Conservation (phyloP, 495 filamentous ascomycete genomes). For the Trichoderma orchidacearum region DNA sequence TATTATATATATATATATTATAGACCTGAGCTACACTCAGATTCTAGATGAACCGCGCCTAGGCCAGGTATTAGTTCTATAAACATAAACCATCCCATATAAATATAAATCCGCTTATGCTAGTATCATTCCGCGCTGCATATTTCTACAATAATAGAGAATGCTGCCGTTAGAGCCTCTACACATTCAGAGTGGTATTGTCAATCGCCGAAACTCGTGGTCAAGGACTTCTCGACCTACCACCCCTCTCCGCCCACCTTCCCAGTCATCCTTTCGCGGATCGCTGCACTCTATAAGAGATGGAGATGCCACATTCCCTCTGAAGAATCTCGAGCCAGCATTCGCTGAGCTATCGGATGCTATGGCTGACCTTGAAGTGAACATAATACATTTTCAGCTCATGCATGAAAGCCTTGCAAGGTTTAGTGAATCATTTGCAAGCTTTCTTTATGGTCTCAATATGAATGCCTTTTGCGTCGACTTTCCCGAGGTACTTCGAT, state of each 20-base stretch:
- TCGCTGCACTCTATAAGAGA: constrained; percentile 37
- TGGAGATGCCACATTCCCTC: constrained; percentile 52
- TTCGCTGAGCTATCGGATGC: constrained; percentile 91
- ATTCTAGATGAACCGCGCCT: too few species aligned
- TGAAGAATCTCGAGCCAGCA: constrained; percentile 70
- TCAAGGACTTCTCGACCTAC: constrained; percentile 61
- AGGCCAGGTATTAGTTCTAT: too few species aligned
- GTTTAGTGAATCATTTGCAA: constrained; percentile 93
- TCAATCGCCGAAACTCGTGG: constrained; percentile 34
- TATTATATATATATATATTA: too few species aligned
- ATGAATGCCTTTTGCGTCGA: constrained; percentile 99
- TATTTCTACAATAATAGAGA: too few species aligned
- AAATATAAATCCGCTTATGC: too few species aligned
- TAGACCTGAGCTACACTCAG: too few species aligned
- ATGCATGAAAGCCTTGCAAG: constrained; percentile 93
- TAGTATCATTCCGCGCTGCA: too few species aligned
- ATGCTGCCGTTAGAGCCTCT: too few species aligned
- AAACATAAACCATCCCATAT: too few species aligned
- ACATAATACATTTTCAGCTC: constrained; percentile 92
- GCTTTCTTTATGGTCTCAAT: constrained; percentile 88
- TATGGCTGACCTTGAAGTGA: constrained; percentile 89
- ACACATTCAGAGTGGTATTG: too few species aligned
- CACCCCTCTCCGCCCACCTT: constrained; percentile 83
- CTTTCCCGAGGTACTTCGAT: constrained; percentile 74
- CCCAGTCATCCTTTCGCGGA: constrained; percentile 74